phyloP scores from a whole-genome alignment of 2,329 filamentous ascomycete species.

The Microascus cirrosus region DNA sequence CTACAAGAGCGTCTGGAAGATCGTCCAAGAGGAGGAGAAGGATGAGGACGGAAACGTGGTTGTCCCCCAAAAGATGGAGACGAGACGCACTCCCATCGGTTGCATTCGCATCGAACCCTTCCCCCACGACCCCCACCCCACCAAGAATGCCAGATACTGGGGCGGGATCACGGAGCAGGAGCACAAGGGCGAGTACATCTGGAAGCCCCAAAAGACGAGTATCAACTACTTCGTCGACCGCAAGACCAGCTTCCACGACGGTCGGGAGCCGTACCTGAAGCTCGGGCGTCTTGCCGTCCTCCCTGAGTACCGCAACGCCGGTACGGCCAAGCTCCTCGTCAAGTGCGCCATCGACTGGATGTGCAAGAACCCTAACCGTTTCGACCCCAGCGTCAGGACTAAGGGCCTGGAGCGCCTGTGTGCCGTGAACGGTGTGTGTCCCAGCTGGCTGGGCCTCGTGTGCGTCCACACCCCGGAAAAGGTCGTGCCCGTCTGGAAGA shows the following conservation, averaged over 20 bases:
- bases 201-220: conserved; percentile 11
- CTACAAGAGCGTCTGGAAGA: conserved; percentile 55
- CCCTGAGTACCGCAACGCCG: conserved; percentile 50
- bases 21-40: conserved; percentile 27
- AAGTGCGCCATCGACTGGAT: conserved; percentile 60
- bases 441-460: conserved; percentile 62
- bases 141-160: conserved; percentile 35
- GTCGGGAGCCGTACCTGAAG: conserved; percentile 68
- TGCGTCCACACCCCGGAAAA: conserved; percentile 68
- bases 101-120: conserved; percentile 75
- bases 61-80: conserved; percentile 30
- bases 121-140: conserved; percentile 57
- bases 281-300: conserved; percentile 68
- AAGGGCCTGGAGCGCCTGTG: conserved; percentile 30
- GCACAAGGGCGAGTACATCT: conserved; percentile 10
- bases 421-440: conserved; percentile 26
- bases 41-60: conserved; percentile 29
- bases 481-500: conserved; percentile 54
- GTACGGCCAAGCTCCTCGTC: conserved; percentile 56
- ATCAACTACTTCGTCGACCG: conserved; percentile 22
- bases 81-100: conserved; percentile 45
- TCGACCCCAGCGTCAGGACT: conserved; percentile 35
- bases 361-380: conserved; percentile 42
- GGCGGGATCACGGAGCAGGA: conserved; percentile 25
- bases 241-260: conserved; percentile 42